A percentile compares a stretch with the other conserved stretches of the same genome.
Evolutionary conservation across 169 alveolate species (phyloP).

Genomic region (Cryptosporidium bovis): DNA sequence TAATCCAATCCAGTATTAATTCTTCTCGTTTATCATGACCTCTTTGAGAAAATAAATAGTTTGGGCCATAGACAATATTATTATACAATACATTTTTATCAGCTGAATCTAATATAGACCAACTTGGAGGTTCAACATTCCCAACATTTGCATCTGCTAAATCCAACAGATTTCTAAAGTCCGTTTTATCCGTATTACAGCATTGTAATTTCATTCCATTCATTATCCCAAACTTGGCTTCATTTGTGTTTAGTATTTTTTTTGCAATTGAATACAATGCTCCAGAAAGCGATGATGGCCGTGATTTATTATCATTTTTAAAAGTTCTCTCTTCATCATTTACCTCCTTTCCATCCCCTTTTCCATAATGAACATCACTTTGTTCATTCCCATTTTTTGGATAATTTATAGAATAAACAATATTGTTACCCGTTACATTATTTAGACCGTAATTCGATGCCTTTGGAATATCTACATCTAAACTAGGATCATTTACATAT

Average conservation of each 20-base stretch:
- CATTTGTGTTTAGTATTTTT: background rate
- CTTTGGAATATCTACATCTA: background rate
- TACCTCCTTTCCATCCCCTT: too few relatives aligned
- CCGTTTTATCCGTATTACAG: slow-evolving; percentile 57
- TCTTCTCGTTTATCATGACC: slow-evolving; percentile 22
- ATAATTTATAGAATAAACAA: background rate
- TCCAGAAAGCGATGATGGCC: background rate
- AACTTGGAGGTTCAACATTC: slow-evolving; percentile 4
- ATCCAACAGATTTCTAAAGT: slow-evolving; percentile 60
- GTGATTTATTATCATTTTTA: too few relatives aligned
- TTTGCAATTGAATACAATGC: slow-evolving; percentile 19
- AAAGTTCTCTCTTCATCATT: too few relatives aligned
- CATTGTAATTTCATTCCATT: slow-evolving; percentile 21
- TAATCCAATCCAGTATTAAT: slow-evolving; percentile 60
- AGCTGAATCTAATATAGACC: slow-evolving; percentile 10
- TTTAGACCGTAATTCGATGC: too few relatives aligned
- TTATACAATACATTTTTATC: background rate
- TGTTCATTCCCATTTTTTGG: background rate
- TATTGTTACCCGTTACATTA: background rate
- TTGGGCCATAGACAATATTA: background rate
- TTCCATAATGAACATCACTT: background rate
- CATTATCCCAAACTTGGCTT: background rate
- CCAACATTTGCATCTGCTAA: slow-evolving; percentile 52
- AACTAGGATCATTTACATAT: background rate
- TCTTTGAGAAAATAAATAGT: slow-evolving; percentile 1